A percentile compares a stretch with the other conserved stretches of the same genome.
phyloP scores from a whole-genome alignment of 2,329 filamentous ascomycete genomes.

The Tothia fuscella region DNA sequence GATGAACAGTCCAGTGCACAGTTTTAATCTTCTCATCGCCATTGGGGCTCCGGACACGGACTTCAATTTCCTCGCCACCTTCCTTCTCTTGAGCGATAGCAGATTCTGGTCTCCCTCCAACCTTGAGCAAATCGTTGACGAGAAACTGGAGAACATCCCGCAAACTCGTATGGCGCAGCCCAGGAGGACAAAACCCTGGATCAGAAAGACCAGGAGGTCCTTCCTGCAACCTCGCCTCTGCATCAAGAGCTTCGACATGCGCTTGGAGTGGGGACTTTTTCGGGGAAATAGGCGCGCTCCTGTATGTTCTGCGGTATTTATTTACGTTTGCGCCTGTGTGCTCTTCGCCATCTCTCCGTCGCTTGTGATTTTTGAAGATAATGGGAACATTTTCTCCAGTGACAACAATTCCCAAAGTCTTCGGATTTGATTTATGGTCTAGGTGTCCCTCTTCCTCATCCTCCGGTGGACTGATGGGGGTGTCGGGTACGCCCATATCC shows the following conservation, averaged over 20 bases:
- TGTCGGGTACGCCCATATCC: constrained; percentile 62
- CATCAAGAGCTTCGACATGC: background rate
- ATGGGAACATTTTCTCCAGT: constrained; percentile 30
- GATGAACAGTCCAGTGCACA: constrained; percentile 39
- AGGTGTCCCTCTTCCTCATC: constrained; percentile 24
- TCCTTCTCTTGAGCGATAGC: constrained; percentile 35
- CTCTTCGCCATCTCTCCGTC: constrained; percentile 21
- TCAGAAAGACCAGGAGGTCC: constrained; percentile 16
- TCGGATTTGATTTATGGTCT: too few relatives aligned
- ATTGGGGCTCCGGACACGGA: constrained; percentile 31
- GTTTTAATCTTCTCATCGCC: constrained; percentile 33
- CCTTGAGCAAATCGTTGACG: constrained; percentile 39
- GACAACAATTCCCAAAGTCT: too few relatives aligned
- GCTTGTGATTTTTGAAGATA: constrained; percentile 30
- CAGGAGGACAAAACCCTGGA: constrained; percentile 28
- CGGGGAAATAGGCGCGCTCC: background rate
- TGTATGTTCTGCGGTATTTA: background rate
- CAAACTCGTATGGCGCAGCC: constrained; percentile 35
- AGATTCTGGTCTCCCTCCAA: constrained; percentile 41
- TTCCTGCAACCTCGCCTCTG: background rate
- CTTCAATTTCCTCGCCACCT: constrained; percentile 37
- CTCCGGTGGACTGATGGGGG: constrained; percentile 26
- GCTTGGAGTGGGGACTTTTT: background rate
- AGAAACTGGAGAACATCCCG: constrained; percentile 39
- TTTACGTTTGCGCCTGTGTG: background rate